These are phyloP conservation scores for Fraxinus pennsylvanica DNA, from an alignment of 257 asterid species.

Conservation along the genomic window DNA sequence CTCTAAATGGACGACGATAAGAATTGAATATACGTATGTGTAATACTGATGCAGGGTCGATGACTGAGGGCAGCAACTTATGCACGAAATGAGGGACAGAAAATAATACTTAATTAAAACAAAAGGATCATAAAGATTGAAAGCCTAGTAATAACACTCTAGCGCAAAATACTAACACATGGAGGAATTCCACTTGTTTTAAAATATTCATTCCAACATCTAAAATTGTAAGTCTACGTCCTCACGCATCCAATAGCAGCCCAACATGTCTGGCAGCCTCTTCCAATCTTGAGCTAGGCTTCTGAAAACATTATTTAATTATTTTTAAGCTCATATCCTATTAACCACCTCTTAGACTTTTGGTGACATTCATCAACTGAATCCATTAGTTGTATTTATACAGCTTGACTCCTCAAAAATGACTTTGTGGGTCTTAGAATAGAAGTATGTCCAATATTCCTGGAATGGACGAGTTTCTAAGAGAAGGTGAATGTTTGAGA, in stretches of 20 bases:
- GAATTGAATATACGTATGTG: not conserved
- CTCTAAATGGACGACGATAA: conserved; percentile 1
- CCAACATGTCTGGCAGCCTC: not conserved
- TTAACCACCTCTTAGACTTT: not conserved
- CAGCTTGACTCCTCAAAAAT: not conserved
- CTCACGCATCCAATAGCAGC: not conserved
- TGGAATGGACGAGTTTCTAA: not conserved
- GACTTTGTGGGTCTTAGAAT: not conserved
- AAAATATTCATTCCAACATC: not conserved
- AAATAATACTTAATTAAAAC: not conserved
- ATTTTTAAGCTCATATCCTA: not conserved
- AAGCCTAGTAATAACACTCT: not conserved
- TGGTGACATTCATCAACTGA: not conserved
- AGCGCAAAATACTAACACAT: not conserved
- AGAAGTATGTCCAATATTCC: not conserved
- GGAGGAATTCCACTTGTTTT: not conserved
- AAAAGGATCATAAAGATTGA: not conserved
- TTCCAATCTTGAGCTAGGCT: not conserved
- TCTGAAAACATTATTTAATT: not conserved
- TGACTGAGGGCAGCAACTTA: not conserved
- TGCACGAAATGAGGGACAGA: not conserved
- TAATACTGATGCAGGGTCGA: not conserved
- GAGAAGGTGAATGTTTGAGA: not conserved
- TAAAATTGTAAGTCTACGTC: not conserved
- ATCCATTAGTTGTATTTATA: not conserved